Conservation (phyloP, 2,329 filamentous ascomycete species). For the Zasmidium angulare region DNA sequence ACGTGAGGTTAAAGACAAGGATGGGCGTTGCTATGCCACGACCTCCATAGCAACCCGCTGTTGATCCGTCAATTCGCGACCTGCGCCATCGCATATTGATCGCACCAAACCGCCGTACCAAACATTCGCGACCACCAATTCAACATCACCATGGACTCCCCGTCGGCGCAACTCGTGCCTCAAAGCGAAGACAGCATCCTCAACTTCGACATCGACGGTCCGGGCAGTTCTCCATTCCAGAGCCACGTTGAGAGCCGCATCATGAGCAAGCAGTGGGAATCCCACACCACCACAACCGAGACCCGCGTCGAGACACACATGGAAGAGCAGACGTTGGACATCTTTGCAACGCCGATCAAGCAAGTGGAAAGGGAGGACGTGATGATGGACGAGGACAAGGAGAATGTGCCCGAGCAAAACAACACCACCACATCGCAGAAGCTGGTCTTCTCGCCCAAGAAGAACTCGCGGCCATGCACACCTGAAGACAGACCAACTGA, state of each 20-base stretch:
- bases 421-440: constrained; percentile 21
- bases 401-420: constrained; percentile 29
- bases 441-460: constrained; percentile 24
- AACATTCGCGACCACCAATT: neutral
- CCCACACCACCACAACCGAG: constrained; percentile 10
- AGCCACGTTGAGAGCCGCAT: constrained; percentile 41
- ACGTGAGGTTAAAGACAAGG: neutral
- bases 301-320: constrained; percentile 11
- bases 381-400: constrained; percentile 31
- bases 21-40: neutral
- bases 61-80: neutral
- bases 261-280: constrained; percentile 31
- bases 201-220: constrained; percentile 36
- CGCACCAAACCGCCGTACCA: too few relatives aligned
- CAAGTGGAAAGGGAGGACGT: constrained; percentile 2
- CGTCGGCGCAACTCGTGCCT: constrained; percentile 11
- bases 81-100: too few relatives aligned
- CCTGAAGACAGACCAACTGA: constrained; percentile 21
- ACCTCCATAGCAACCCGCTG: neutral
- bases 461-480: constrained; percentile 19
- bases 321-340: constrained; percentile 20
- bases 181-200: constrained; percentile 21
- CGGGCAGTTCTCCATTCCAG: constrained; percentile 51
- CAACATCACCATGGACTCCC: constrained; percentile 22
- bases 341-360: constrained; percentile 20